A percentile compares a stretch with the other conserved stretches of the same genome.
Conservation (phyloP, 176 grass and related monocot species). For the Phyllostachys edulis region DNA sequence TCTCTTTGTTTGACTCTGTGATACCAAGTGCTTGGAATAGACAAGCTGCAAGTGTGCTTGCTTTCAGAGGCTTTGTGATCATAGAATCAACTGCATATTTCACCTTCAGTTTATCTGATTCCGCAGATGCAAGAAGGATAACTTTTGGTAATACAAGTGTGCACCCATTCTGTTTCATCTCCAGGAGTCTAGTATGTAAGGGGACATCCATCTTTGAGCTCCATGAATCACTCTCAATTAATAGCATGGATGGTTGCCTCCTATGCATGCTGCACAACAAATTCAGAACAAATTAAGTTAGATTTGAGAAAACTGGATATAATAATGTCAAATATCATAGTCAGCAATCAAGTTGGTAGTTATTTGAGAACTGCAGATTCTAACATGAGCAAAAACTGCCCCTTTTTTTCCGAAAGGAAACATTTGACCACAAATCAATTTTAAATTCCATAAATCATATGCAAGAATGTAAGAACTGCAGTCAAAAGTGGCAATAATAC, state of each 20-base stretch:
- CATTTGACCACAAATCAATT: background rate
- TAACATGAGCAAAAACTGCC: background rate
- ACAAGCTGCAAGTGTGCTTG: slow-evolving; percentile 75
- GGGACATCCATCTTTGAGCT: slow-evolving; percentile 45
- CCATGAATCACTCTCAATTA: slow-evolving; percentile 85
- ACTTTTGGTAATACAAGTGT: slow-evolving; percentile 39
- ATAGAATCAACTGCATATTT: slow-evolving; percentile 58
- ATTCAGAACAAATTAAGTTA: slow-evolving; percentile 17
- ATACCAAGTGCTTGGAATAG: slow-evolving; percentile 84
- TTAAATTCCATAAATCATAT: slow-evolving; percentile 12
- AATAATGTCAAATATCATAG: background rate
- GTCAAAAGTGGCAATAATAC: slow-evolving; percentile 8
- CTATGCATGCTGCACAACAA: slow-evolving; percentile 38
- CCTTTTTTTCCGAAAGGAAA: background rate
- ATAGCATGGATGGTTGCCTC: slow-evolving; percentile 53
- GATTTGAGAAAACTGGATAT: background rate
- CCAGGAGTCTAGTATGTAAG: slow-evolving; percentile 49
- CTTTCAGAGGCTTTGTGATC: slow-evolving; percentile 84
- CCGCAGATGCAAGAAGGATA: slow-evolving; percentile 68
- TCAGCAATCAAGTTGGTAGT: slow-evolving; percentile 11
- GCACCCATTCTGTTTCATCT: slow-evolving; percentile 48
- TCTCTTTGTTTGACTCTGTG: slow-evolving; percentile 51
- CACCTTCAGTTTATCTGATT: slow-evolving; percentile 44
- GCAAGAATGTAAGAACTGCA: background rate
- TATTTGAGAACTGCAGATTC: background rate